Evolutionary conservation across 2,329 filamentous ascomycete species (phyloP).

Genomic region (Akanthomyces uredinophilus): DNA sequence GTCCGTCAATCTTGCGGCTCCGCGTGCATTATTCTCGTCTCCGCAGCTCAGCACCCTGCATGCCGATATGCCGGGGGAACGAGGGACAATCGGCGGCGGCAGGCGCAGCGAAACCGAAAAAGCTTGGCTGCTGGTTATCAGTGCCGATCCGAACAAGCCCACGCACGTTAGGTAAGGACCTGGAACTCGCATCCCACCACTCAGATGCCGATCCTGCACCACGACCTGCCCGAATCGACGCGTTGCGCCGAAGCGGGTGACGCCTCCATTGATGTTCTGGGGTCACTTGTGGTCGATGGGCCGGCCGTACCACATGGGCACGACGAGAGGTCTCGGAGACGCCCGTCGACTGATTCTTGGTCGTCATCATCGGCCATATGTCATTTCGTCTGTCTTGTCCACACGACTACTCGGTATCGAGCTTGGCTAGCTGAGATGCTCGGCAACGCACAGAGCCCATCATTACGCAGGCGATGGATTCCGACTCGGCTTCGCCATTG

Average conservation of each 20-base stretch:
- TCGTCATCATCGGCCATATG: neutral
- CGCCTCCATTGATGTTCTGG: neutral
- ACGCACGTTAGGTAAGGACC: neutral
- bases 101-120: neutral
- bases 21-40: neutral
- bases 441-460: neutral
- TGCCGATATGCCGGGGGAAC: conserved; percentile 4
- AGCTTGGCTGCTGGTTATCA: neutral
- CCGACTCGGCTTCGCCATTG: neutral
- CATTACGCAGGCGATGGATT: neutral
- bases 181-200: conserved; percentile 6
- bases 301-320: conserved; percentile 1
- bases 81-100: no score
- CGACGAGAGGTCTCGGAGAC: neutral
- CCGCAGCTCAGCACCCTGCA: neutral
- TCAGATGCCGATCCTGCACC: conserved; percentile 7
- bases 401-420: neutral
- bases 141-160: conserved; percentile 6
- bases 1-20: neutral
- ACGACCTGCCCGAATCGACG: conserved; percentile 11
- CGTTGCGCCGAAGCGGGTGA: neutral
- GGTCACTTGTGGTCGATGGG: neutral
- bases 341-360: neutral
- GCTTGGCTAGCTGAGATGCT: neutral
- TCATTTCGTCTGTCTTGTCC: neutral